A percentile compares a stretch with the other conserved stretches of the same genome.
phyloP scores from a whole-genome alignment of 441 rosid genomes.

The Jatropha multifida region DNA sequence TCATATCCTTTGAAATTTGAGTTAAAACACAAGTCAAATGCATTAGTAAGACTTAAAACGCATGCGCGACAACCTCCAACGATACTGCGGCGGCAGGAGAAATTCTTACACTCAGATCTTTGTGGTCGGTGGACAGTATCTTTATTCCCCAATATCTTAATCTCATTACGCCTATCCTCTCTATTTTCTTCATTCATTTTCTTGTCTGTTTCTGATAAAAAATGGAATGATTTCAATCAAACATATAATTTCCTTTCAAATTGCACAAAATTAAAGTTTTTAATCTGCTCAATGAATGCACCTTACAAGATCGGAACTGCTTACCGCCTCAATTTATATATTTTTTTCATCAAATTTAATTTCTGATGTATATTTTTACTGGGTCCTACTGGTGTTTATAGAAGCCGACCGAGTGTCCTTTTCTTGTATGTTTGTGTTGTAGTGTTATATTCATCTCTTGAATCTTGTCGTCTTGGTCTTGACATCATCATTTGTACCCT shows the following conservation, averaged over 20 bases:
- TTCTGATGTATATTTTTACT: background rate
- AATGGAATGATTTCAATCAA: too few relatives aligned
- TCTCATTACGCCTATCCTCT: background rate
- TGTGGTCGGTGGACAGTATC: background rate
- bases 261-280: too few relatives aligned
- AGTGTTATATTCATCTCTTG: background rate
- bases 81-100: background rate
- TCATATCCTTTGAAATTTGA: too few relatives aligned
- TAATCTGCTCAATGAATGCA: too few relatives aligned
- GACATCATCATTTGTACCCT: too few relatives aligned
- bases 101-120: constrained; percentile 23
- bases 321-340: background rate
- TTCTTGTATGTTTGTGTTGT: background rate
- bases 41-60: background rate
- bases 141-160: background rate
- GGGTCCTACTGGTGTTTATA: constrained; percentile 13
- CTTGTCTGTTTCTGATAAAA: too few relatives aligned
- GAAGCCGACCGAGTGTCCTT: constrained; percentile 11
- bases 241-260: too few relatives aligned
- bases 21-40: background rate
- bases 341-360: background rate
- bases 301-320: too few relatives aligned
- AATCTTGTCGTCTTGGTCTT: too few relatives aligned
- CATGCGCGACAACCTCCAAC: constrained; percentile 7
- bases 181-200: too few relatives aligned